phyloP scores from a whole-genome alignment of 2,329 filamentous ascomycete genomes.

The Catunica adiposa region DNA sequence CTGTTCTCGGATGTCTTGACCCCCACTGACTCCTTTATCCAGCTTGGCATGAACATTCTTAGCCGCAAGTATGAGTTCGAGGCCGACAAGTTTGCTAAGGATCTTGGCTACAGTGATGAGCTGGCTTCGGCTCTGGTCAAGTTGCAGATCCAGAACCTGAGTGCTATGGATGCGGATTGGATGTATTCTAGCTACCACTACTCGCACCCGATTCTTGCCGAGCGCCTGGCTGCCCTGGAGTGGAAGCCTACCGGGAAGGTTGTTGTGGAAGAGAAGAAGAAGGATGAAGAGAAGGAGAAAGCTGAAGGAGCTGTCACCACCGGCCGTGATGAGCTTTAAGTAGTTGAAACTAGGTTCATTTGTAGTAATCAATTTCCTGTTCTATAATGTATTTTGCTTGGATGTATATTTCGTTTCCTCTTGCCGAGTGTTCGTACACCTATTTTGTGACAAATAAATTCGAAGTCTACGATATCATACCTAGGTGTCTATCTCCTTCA shows the following conservation, averaged over 20 bases:
- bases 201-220: slow-evolving; percentile 89
- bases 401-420: too few species aligned
- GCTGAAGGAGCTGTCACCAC: slow-evolving; percentile 45
- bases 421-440: too few species aligned
- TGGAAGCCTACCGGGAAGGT: slow-evolving; percentile 53
- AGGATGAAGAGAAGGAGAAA: slow-evolving; percentile 18
- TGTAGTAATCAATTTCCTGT: background rate
- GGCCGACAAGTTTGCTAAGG: slow-evolving; percentile 76
- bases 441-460: too few species aligned
- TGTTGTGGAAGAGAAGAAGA: slow-evolving; percentile 24
- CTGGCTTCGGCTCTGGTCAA: slow-evolving; percentile 83
- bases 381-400: too few species aligned
- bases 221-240: slow-evolving; percentile 76
- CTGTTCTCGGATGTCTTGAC: slow-evolving; percentile 93
- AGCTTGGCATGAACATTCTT: slow-evolving; percentile 89
- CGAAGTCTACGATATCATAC: too few species aligned
- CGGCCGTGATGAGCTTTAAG: slow-evolving; percentile 57
- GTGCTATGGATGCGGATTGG: slow-evolving; percentile 97
- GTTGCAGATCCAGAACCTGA: slow-evolving; percentile 94
- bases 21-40: slow-evolving; percentile 86
- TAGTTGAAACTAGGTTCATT: background rate
- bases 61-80: slow-evolving; percentile 92
- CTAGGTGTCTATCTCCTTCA: too few species aligned
- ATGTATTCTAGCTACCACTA: slow-evolving; percentile 98
- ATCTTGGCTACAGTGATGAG: slow-evolving; percentile 68